Conservation (phyloP, 2,329 filamentous ascomycete genomes). For the Hypoxylon sp. region DNA sequence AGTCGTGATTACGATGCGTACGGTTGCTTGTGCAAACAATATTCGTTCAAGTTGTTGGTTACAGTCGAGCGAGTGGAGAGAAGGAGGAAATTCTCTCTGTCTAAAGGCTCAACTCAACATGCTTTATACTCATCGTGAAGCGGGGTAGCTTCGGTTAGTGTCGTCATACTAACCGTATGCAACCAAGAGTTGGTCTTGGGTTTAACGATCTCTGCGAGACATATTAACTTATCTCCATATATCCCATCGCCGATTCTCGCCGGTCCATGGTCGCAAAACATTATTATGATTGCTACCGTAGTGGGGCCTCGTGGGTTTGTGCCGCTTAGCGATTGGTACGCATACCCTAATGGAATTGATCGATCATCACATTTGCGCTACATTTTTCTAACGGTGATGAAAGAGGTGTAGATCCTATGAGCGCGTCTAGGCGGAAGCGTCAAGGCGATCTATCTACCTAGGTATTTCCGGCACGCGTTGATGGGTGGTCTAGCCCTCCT, state of each 20-base stretch:
- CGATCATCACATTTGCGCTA: slow-evolving; percentile 18
- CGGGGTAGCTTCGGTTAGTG: slow-evolving; percentile 44
- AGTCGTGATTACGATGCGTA: slow-evolving; percentile 46
- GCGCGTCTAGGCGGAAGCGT: slow-evolving; percentile 7
- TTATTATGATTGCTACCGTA: slow-evolving; percentile 38
- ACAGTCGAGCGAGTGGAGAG: slow-evolving; percentile 19
- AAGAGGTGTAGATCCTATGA: slow-evolving; percentile 30
- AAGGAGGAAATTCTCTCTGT: slow-evolving; percentile 1
- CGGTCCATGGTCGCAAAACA: slow-evolving; percentile 25
- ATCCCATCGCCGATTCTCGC: slow-evolving; percentile 45
- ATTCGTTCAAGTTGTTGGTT: slow-evolving; percentile 15
- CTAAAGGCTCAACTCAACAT: slow-evolving; percentile 13
- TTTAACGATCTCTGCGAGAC: slow-evolving; percentile 19
- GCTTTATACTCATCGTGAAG: slow-evolving; percentile 44
- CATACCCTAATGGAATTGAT: slow-evolving; percentile 26
- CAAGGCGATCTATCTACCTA: not conserved
- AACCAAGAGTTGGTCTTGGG: slow-evolving; percentile 23
- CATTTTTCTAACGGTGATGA: slow-evolving; percentile 29
- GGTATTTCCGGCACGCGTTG: slow-evolving; percentile 1
- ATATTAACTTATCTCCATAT: slow-evolving; percentile 23
- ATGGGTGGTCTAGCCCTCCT: not conserved
- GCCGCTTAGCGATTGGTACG: slow-evolving; percentile 33
- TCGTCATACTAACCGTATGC: slow-evolving; percentile 47
- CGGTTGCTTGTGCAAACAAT: slow-evolving; percentile 38
- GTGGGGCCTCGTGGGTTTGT: slow-evolving; percentile 34